Conservation (phyloP, 2,329 filamentous ascomycete species). For the Colletotrichum acutatum region DNA sequence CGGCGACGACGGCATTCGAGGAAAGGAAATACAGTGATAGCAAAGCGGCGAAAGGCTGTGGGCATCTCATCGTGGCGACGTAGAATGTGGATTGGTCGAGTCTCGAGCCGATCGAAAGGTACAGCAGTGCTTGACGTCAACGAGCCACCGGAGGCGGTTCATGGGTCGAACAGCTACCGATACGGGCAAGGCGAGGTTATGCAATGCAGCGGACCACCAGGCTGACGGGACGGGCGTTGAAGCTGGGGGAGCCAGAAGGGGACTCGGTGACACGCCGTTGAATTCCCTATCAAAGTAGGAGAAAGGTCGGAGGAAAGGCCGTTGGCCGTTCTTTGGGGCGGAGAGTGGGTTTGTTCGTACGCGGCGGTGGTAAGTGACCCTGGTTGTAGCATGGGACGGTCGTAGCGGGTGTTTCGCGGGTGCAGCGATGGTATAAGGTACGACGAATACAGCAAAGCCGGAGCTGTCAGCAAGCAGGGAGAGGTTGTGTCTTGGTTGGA, state of each 20-base stretch:
- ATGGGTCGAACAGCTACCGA: conserved; percentile 5
- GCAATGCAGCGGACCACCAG: conserved; percentile 20
- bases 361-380: conserved; percentile 5
- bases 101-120: background rate
- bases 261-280: background rate
- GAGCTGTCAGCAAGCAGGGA: background rate
- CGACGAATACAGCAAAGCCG: background rate
- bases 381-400: background rate
- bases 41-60: conserved; percentile 39
- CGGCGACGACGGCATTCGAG: conserved; percentile 26
- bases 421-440: background rate
- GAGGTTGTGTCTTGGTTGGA: background rate
- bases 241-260: conserved; percentile 6
- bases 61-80: conserved; percentile 26
- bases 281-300: conserved; percentile 1
- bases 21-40: conserved; percentile 39
- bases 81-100: background rate
- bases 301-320: conserved; percentile 1
- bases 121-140: conserved; percentile 4
- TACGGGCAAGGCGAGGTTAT: background rate
- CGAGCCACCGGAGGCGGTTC: conserved; percentile 7
- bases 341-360: conserved; percentile 24
- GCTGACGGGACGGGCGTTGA: conserved; percentile 4
- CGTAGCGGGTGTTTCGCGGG: background rate
- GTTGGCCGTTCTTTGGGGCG: background rate